Evolutionary conservation across 1,284 basidiomycete species (phyloP), one percentile per base, ranked within the genome.

Genomic region (Puccinia triticina): DNA sequence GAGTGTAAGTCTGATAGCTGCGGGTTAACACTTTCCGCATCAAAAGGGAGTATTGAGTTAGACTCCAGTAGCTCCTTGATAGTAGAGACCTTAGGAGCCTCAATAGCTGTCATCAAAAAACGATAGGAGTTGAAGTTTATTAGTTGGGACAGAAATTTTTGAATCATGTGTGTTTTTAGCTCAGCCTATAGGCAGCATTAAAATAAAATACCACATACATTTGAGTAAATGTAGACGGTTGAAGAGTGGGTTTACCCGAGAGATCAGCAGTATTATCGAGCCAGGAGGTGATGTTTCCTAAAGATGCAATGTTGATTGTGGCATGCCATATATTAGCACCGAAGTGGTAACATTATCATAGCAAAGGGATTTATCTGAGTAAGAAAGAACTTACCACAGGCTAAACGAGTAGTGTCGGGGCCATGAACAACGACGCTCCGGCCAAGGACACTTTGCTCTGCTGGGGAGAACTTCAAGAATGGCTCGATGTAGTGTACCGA

Each of bases 241-340:
- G 34, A 32, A 43, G 34, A 23, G 61, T 77, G 8, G 76, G 76
- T 10, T 77, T 46, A 18, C 76, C 76, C n/a, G 37, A 23, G 1
- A 26, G 40, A 32, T 71, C 55, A 16, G 32, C 32, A 14, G 85
- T 86, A 14, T 84, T 85, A 72, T 86, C 85, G 48, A 85, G 64
- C 37, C 61, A 64, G 8, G 84, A 84, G 32, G 84, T 85, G 59
- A 86, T 85, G 83, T 86, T 85, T 46, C 76, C 76, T 77, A 43
- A 48, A 46, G 21, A 40, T 16, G 2, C 23, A 34, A 21, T 34
- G 23, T 16, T 40, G 11, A 34, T 40, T 34, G 23, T 16, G 69
- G 11, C 26, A 21, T 50, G 21, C 12, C 3, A 26, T 14, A 5
- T 26, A 67, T 7, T 16, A 67, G 32, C 18, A 40, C 21, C 16